These are phyloP conservation scores for Pythium aquatile DNA, from an alignment of 352 stramenopile species.

Conservation along the genomic window DNA sequence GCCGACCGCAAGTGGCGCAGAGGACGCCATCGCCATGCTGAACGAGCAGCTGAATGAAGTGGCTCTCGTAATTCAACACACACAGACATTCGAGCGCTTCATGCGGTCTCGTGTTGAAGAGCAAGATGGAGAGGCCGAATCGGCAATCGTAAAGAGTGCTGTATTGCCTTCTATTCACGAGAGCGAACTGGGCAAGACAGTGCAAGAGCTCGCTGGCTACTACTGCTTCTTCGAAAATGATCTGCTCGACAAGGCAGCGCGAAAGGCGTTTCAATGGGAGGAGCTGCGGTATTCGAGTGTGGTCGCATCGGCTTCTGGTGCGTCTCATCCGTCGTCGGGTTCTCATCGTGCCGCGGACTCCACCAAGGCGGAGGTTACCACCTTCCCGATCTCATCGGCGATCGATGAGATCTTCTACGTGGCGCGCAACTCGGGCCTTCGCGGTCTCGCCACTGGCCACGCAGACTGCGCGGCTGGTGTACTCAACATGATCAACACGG, in stretches of 20 bases:
- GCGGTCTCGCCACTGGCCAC: slow-evolving; percentile 80
- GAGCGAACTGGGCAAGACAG: slow-evolving; percentile 75
- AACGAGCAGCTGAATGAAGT: slow-evolving; percentile 88
- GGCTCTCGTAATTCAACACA: slow-evolving; percentile 84
- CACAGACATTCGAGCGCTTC: slow-evolving; percentile 87
- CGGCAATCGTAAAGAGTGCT: not conserved
- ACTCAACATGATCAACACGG: slow-evolving; percentile 85
- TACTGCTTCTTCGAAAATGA: slow-evolving; percentile 89
- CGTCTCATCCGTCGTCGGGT: not conserved
- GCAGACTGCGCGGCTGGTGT: slow-evolving; percentile 78
- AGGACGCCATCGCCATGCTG: slow-evolving; percentile 66
- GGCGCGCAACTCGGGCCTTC: slow-evolving; percentile 71
- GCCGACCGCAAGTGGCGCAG: slow-evolving; percentile 17
- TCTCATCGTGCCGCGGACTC: slow-evolving; percentile 1
- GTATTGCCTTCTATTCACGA: slow-evolving; percentile 58
- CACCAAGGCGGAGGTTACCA: slow-evolving; percentile 35
- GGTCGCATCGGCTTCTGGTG: not conserved
- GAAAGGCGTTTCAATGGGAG: slow-evolving; percentile 86
- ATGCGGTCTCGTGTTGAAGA: slow-evolving; percentile 64
- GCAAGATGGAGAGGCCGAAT: not conserved
- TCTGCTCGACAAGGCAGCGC: slow-evolving; percentile 66
- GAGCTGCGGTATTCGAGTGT: slow-evolving; percentile 66
- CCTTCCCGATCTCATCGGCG: slow-evolving; percentile 76
- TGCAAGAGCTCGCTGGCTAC: slow-evolving; percentile 82
- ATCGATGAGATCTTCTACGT: slow-evolving; percentile 90